These are phyloP conservation scores for Ustilaginoidea virens DNA, from an alignment of 2,329 filamentous ascomycete genomes.

Conservation along the genomic window DNA sequence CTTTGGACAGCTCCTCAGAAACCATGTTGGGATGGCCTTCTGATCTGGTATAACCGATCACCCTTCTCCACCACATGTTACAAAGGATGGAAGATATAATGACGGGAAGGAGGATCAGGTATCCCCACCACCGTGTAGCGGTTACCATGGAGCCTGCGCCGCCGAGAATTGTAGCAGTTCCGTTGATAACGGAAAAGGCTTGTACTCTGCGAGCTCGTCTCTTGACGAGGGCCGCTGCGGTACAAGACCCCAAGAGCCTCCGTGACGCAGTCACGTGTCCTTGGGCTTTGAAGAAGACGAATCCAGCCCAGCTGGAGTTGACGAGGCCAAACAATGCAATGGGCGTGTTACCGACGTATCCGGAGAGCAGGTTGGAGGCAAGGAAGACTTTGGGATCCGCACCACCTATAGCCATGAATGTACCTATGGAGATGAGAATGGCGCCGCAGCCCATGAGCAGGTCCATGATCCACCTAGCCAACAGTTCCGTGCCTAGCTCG, in stretches of 20 bases:
- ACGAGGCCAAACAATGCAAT: conserved; percentile 31
- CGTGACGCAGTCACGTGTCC: conserved; percentile 17
- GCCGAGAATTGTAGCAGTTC: conserved; percentile 28
- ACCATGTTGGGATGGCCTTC: conserved; percentile 3
- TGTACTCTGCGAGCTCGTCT: conserved; percentile 24
- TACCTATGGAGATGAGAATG: conserved; percentile 33
- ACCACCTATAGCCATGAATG: conserved; percentile 37
- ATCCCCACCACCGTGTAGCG: conserved; percentile 35
- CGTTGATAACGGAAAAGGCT: conserved; percentile 27
- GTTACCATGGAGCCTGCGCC: conserved; percentile 34
- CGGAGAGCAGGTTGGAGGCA: conserved; percentile 36
- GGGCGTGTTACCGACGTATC: conserved; percentile 37
- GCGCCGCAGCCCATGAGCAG: conserved; percentile 31
- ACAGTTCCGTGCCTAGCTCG: conserved; percentile 32
- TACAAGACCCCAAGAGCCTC: conserved; percentile 11
- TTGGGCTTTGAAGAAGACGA: conserved; percentile 24
- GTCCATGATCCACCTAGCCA: conserved; percentile 37
- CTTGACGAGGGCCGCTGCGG: conserved; percentile 15
- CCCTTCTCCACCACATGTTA: conserved; percentile 31
- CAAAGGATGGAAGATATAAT: conserved; percentile 28
- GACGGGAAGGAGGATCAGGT: conserved; percentile 33
- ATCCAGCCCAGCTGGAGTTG: conserved; percentile 31
- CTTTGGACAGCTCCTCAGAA: conserved; percentile 6
- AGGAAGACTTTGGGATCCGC: conserved; percentile 23
- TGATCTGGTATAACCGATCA: conserved; percentile 25